Evolutionary conservation across 106 monocot genomes (phyloP), one percentile per base, ranked within the genome.

Genomic region (Phalaenopsis equestris): DNA sequence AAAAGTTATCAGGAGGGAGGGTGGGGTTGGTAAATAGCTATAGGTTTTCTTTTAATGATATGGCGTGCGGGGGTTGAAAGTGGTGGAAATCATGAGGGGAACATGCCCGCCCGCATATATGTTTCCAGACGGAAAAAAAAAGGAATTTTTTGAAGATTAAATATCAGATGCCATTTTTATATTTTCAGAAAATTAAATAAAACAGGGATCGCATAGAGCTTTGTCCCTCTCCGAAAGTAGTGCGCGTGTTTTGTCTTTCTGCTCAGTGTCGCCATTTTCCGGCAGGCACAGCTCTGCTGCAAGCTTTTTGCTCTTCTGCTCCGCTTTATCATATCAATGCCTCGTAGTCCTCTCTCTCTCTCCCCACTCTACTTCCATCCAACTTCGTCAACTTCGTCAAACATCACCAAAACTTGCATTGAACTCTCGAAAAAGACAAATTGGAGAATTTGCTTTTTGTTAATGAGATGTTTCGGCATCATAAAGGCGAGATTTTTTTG

Each of bases 171-270:
- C 6, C 43, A 9, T 65, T 65, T 70, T 52, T 52, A 12, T 12
- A 12, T 12, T 12, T 52, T 48, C 7, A 48, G 11, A 48, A 52
- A 12, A 52, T 4, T 45, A 52, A 52, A 52, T 52, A 52, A 52
- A 52, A 52, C 14, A 52, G 14, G 11, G 52, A 14, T 14, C 52
- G 52, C 15, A 52, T 57, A 76, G 55, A 74, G 23, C 79, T 90
- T 84, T 70, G 72, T 84, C 64, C 56, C 75, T 58, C 47, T 86
- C 88, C 82, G 83, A 90, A 86, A 85, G 41, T 73, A 74, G 86
- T 77, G 76, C 83, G 86, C 83, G 79, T 89, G 86, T 84, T 86
- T 81, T 87, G 14, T 72, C 82, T 86, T 86, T 87, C 83, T 78
- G 49, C 77, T 46, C 75, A 46, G 41, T 65, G 41, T 21, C n/a